Conservation (phyloP, 78 protist genomes). For the Dictyostelium brefeldianum region DNA sequence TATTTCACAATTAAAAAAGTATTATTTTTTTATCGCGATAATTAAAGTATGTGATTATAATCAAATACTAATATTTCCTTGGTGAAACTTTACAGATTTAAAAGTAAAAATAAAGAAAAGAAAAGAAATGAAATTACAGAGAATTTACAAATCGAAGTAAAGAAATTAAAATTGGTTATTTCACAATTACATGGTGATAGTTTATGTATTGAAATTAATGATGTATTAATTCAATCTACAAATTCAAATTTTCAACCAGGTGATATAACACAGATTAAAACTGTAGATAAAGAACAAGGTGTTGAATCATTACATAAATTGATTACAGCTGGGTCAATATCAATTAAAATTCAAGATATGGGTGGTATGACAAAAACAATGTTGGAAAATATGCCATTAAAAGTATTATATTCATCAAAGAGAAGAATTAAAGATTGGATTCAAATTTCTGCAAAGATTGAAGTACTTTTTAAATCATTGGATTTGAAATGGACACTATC, state of each 20-base stretch:
- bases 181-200: slow-evolving; percentile 41
- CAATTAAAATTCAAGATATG: slow-evolving; percentile 54
- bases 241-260: slow-evolving; percentile 63
- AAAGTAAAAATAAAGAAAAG: slow-evolving; percentile 62
- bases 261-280: slow-evolving; percentile 52
- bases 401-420: slow-evolving; percentile 59
- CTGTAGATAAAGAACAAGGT: slow-evolving; percentile 67
- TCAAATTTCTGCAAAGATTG: slow-evolving; percentile 64
- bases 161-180: slow-evolving; percentile 29
- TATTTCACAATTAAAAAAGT: slow-evolving; percentile 73
- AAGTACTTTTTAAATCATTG: slow-evolving; percentile 15
- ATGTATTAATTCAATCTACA: slow-evolving; percentile 66
- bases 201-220: slow-evolving; percentile 48
- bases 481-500: slow-evolving; percentile 61
- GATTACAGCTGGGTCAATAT: slow-evolving; percentile 62
- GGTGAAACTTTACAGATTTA: neutral
- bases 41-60: neutral
- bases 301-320: slow-evolving; percentile 62
- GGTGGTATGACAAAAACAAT: slow-evolving; percentile 59
- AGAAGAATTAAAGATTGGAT: slow-evolving; percentile 78
- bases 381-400: slow-evolving; percentile 58
- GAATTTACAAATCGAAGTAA: slow-evolving; percentile 69
- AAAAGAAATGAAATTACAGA: slow-evolving; percentile 79
- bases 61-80: neutral
- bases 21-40: neutral